Percentiles rank a stretch among this genome's conserved stretches.
Conservation (phyloP, 306 rosid genomes). For the Vigna mungo region DNA sequence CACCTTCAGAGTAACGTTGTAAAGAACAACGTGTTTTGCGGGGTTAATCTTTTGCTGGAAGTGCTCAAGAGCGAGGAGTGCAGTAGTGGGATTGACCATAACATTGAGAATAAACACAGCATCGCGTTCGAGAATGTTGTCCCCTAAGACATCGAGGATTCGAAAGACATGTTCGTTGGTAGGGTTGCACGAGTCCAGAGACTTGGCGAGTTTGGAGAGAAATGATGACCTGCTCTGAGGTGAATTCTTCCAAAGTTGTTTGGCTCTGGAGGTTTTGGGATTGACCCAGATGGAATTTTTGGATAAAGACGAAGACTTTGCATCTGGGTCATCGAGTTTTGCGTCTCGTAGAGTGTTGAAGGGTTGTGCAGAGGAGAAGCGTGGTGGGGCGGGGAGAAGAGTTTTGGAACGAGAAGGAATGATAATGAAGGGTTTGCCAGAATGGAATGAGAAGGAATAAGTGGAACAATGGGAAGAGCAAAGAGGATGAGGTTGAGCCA, state of each 20-base stretch:
- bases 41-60: slow-evolving; percentile 55
- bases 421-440: slow-evolving; percentile 33
- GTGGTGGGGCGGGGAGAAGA: slow-evolving; percentile 40
- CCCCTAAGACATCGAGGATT: slow-evolving; percentile 57
- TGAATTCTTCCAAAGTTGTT: slow-evolving; percentile 56
- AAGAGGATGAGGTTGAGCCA: slow-evolving; percentile 79
- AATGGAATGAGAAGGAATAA: slow-evolving; percentile 10
- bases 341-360: slow-evolving; percentile 16
- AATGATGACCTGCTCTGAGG: slow-evolving; percentile 44
- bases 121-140: slow-evolving; percentile 60
- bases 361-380: neutral
- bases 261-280: slow-evolving; percentile 76
- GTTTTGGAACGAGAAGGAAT: slow-evolving; percentile 41
- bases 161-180: slow-evolving; percentile 52
- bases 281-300: slow-evolving; percentile 77
- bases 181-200: slow-evolving; percentile 57
- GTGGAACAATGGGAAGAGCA: slow-evolving; percentile 57
- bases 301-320: slow-evolving; percentile 50
- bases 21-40: slow-evolving; percentile 62
- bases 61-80: slow-evolving; percentile 57
- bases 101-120: slow-evolving; percentile 67
- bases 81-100: slow-evolving; percentile 58
- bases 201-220: slow-evolving; percentile 55
- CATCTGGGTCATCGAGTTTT: slow-evolving; percentile 42
- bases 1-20: slow-evolving; percentile 73